A percentile compares a stretch with the other conserved stretches of the same genome.
phyloP scores from a whole-genome alignment of 2,329 filamentous ascomycete species.

The Ustilaginoidea virens region DNA sequence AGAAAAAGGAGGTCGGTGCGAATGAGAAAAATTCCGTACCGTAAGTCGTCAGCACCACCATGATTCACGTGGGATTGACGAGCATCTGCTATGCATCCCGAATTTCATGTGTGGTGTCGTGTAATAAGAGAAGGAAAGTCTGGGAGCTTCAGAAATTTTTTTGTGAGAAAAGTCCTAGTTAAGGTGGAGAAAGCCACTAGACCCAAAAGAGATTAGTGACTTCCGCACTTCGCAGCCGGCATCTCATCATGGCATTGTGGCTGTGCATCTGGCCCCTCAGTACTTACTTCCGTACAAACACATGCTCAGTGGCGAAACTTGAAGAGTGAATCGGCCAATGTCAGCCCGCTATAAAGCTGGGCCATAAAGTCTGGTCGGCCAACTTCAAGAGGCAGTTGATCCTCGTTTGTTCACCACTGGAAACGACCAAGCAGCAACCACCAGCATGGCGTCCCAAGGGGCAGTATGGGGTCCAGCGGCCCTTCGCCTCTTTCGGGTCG shows the following conservation, averaged over 20 bases:
- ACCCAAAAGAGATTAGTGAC: no score
- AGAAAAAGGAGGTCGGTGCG: conserved; percentile 1
- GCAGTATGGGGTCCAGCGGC: conserved; percentile 41
- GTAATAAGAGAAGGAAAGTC: not conserved
- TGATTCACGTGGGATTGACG: not conserved
- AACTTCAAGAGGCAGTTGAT: not conserved
- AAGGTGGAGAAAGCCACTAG: no score
- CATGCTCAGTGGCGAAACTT: no score
- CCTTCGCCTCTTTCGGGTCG: conserved; percentile 37
- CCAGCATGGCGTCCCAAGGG: conserved; percentile 38
- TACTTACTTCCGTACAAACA: no score
- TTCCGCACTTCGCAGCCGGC: no score
- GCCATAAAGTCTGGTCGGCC: no score
- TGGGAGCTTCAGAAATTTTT: conserved; percentile 4
- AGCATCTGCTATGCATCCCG: conserved; percentile 2
- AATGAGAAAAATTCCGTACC: conserved; percentile 9
- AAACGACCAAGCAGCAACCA: conserved; percentile 7
- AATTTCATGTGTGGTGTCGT: not conserved
- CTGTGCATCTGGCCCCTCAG: no score
- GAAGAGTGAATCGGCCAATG: no score
- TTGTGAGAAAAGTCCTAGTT: no score
- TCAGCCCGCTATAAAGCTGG: no score
- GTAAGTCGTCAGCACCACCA: not conserved
- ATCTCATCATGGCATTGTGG: no score
- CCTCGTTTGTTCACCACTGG: no score